Base-by-base conservation (phyloP, 2,329 filamentous ascomycete genomes). In the Furcasterigmium sp. region DNA sequence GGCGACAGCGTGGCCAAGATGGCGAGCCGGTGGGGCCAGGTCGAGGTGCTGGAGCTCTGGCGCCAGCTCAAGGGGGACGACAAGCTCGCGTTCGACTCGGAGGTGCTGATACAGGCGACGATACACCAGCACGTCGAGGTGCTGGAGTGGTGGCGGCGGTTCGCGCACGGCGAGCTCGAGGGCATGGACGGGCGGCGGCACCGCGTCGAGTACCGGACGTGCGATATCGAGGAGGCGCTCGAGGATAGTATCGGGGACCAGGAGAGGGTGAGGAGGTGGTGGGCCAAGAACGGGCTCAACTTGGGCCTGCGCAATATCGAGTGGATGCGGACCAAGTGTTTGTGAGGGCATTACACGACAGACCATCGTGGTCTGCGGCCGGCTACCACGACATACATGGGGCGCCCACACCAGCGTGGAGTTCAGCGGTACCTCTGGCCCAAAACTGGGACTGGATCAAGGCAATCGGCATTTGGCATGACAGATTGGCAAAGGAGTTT, bases 211-310 rank as follows among this genome's bases (percentile, higher is more conserved):
- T 96, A 95, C 64, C 91, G 91, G 62, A 95, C 89, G 1, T 95
- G 90, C 62, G 90, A 95, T 62, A 93, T 97, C 48, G 91, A 96
- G 61, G 91, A 96, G 65, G 91, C 91, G 1, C 73, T 96, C 30
- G 91, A 96, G 60, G 91, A 95, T 59, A 87, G 88, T 18, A 78
- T 91, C 39, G 78, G 78, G 8, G 82, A 85, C 43, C 85, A 89
- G 49, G 80, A 82, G 51, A 76, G 77, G 29, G 87, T 95, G 15
- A 72, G 87, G 44, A 73, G 76, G 49, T 97, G 91, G 91, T 97
- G 91, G 91, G 85, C 87, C 19, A 70, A 75, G 51, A 91, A 93
- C 53, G 89, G 88, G 0, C 67, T 94, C 48, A 91, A 93, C 56
- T 63, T 94, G 41, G 86, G 87, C 2, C 73, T 93, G 32, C 83